These are phyloP conservation scores for Dichomitus squalens DNA, from an alignment of 1,284 basidiomycete species.

Conservation along the genomic window DNA sequence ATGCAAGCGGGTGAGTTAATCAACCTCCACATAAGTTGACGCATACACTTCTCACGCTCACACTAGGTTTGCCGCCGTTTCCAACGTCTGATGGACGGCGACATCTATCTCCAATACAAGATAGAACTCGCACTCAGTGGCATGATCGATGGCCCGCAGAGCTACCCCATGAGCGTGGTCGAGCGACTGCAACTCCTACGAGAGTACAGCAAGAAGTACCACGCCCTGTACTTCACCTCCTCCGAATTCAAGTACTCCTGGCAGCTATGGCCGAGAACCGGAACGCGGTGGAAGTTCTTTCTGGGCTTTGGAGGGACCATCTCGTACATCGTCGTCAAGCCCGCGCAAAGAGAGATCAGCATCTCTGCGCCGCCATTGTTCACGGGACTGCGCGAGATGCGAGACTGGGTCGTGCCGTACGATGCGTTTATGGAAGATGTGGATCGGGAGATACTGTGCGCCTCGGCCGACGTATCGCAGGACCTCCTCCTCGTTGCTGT, in stretches of 20 bases:
- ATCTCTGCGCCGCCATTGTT: background rate
- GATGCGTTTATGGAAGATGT: background rate
- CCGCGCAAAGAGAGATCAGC: background rate
- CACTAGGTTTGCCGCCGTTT: slow-evolving; percentile 50
- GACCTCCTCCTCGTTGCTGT: background rate
- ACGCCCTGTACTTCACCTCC: background rate
- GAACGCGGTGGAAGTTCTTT: background rate
- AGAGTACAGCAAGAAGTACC: background rate
- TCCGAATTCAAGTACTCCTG: background rate
- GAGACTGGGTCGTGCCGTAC: background rate
- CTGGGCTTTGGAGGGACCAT: background rate
- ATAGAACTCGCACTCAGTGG: slow-evolving; percentile 53
- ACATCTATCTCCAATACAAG: slow-evolving; percentile 47
- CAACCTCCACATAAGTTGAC: too few species aligned
- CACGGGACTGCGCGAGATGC: background rate
- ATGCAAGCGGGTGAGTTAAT: too few species aligned
- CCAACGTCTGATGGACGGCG: slow-evolving; percentile 38
- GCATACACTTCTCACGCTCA: too few species aligned
- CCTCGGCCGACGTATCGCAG: background rate
- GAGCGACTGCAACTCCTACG: slow-evolving; percentile 43
- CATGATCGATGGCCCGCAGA: slow-evolving; percentile 42
- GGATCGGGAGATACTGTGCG: background rate
- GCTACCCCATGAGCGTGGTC: slow-evolving; percentile 21
- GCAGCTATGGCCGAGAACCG: background rate
- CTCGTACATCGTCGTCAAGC: slow-evolving; percentile 1